A percentile compares a stretch with the other conserved stretches of the same genome.
phyloP scores from a whole-genome alignment of 208 protist genomes.

The Acanthamoeba sp. region DNA sequence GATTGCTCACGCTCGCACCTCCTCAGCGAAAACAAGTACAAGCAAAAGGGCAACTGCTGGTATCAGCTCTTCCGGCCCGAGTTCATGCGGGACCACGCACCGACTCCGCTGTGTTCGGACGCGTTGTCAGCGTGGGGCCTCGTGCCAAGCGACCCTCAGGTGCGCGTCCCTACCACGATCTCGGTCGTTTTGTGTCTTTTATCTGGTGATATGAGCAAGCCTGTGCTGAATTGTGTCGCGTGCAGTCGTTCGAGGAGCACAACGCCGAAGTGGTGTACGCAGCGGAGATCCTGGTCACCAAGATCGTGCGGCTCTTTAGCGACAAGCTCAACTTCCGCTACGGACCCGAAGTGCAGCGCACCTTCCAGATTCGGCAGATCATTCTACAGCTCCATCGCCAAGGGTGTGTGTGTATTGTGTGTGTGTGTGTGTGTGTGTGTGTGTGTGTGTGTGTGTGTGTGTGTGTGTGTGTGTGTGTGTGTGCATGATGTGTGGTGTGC shows the following conservation, averaged over 20 bases:
- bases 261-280: slow-evolving; percentile 54
- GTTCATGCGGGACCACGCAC: slow-evolving; percentile 58
- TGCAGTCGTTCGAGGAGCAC: slow-evolving; percentile 13
- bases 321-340: slow-evolving; percentile 61
- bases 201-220: too few relatives aligned
- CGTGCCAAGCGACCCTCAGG: slow-evolving; percentile 42
- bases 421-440: too few relatives aligned
- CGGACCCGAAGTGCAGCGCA: slow-evolving; percentile 16
- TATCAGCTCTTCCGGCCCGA: slow-evolving; percentile 62
- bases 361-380: slow-evolving; percentile 48
- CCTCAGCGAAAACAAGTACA: slow-evolving; percentile 30
- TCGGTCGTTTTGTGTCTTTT: too few relatives aligned
- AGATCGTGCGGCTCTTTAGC: slow-evolving; percentile 31
- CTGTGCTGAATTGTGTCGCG: neutral
- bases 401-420: too few relatives aligned
- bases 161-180: too few relatives aligned
- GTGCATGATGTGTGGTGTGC: too few relatives aligned
- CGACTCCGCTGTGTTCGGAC: neutral
- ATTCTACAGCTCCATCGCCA: slow-evolving; percentile 43
- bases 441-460: too few relatives aligned
- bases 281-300: slow-evolving; percentile 5
- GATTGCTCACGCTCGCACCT: neutral
- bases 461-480: too few relatives aligned
- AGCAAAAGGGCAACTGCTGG: slow-evolving; percentile 74
- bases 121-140: slow-evolving; percentile 50